These are phyloP conservation scores for Citrus sinensis DNA, from an alignment of 345 rosid genomes.

Conservation along the genomic window DVS_A1.0 CM039162.1:28071001-28071500, in stretches of 20 bases:
- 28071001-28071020: rapidly evolving
- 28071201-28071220: too few species aligned
- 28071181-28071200: too few species aligned
- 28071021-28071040: too few species aligned
- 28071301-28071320: neutral
- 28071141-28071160: too few species aligned
- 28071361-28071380: slow-evolving; percentile 25
- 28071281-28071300: neutral
- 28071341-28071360: neutral
- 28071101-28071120: too few species aligned
- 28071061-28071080: too few species aligned
- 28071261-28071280: slow-evolving; percentile 4
- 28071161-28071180: too few species aligned
- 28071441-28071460: slow-evolving; percentile 36
- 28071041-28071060: too few species aligned
- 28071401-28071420: neutral
- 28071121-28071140: too few species aligned
- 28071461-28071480: slow-evolving; percentile 46
- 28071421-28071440: neutral
- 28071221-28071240: too few species aligned
- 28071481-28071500: slow-evolving; percentile 36
- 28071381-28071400: slow-evolving; percentile 6
- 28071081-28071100: too few species aligned
- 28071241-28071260: slow-evolving; percentile 28
- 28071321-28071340: neutral